Conservation (phyloP, 306 rosid genomes). For the Canavalia ensiformis region DNA sequence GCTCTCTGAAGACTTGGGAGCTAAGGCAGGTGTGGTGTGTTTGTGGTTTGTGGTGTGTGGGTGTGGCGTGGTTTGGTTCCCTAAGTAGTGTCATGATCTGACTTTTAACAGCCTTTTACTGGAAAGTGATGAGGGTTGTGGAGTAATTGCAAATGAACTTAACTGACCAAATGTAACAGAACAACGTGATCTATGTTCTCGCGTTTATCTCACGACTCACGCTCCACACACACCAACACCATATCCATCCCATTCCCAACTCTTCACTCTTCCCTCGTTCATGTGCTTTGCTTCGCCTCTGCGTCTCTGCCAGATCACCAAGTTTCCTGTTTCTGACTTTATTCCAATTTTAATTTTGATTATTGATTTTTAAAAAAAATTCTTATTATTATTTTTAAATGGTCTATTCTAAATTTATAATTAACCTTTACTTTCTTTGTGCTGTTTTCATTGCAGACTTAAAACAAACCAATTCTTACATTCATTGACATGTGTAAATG, state of each 20-base stretch:
- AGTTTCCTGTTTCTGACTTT: no score
- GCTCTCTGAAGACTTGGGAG: not conserved
- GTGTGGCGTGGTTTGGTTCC: conserved; percentile 19
- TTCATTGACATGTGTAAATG: not conserved
- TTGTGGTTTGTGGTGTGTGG: not conserved
- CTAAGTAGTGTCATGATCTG: not conserved
- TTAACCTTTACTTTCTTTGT: not conserved
- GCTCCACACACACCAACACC: not conserved
- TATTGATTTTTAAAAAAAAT: no score
- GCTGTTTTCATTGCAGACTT: not conserved
- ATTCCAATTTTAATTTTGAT: no score
- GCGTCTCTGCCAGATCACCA: no score
- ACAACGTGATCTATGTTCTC: conserved; percentile 11
- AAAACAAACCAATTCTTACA: not conserved
- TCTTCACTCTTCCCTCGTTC: not conserved
- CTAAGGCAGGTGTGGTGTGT: conserved; percentile 25
- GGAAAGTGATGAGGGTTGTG: conserved; percentile 18
- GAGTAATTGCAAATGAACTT: not conserved
- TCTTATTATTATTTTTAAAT: not conserved
- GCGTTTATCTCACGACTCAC: not conserved
- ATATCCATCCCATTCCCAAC: not conserved
- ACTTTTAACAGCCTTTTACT: conserved; percentile 12
- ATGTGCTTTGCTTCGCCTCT: no score
- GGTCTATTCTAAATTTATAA: not conserved
- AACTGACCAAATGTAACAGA: not conserved